phyloP scores from a whole-genome alignment of 2,329 filamentous ascomycete genomes.

The Fusarium anguioides region DNA sequence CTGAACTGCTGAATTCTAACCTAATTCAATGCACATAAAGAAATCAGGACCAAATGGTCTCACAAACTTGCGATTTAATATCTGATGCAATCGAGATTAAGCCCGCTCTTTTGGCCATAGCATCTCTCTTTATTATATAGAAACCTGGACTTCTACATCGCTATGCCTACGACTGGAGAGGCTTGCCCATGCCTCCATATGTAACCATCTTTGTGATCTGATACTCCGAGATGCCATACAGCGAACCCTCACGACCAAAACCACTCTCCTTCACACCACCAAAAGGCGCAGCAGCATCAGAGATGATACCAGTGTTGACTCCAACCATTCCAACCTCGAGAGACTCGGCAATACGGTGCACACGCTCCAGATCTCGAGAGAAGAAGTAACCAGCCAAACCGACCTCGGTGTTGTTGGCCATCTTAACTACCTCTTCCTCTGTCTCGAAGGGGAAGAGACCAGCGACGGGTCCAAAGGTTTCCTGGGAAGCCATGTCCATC shows the following conservation, averaged over 20 bases:
- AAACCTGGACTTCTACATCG: not conserved
- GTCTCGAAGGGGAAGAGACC: slow-evolving; percentile 89
- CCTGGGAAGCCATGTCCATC: slow-evolving; percentile 87
- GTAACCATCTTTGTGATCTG: slow-evolving; percentile 75
- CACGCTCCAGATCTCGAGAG: slow-evolving; percentile 70
- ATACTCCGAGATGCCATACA: slow-evolving; percentile 83
- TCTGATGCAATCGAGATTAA: not conserved
- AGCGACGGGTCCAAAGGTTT: slow-evolving; percentile 96
- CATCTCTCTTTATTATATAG: slow-evolving; percentile 2
- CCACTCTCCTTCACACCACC: slow-evolving; percentile 86
- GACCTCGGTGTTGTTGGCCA: slow-evolving; percentile 86
- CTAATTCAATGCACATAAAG: too few species aligned
- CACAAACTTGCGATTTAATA: not conserved
- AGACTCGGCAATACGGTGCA: slow-evolving; percentile 71
- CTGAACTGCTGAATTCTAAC: too few species aligned
- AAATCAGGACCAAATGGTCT: too few species aligned
- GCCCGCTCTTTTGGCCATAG: not conserved
- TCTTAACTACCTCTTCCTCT: slow-evolving; percentile 85
- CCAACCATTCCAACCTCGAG: slow-evolving; percentile 90
- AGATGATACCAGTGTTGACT: slow-evolving; percentile 79
- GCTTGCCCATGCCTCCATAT: slow-evolving; percentile 65
- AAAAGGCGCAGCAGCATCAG: slow-evolving; percentile 71
- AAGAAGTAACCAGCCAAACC: slow-evolving; percentile 97
- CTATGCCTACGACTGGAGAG: slow-evolving; percentile 55
- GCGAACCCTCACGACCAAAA: slow-evolving; percentile 81